Evolutionary conservation across 805 yeast species (phyloP), one percentile per base, ranked within the genome.

Genomic region (Clavispora asparagi): DNA sequence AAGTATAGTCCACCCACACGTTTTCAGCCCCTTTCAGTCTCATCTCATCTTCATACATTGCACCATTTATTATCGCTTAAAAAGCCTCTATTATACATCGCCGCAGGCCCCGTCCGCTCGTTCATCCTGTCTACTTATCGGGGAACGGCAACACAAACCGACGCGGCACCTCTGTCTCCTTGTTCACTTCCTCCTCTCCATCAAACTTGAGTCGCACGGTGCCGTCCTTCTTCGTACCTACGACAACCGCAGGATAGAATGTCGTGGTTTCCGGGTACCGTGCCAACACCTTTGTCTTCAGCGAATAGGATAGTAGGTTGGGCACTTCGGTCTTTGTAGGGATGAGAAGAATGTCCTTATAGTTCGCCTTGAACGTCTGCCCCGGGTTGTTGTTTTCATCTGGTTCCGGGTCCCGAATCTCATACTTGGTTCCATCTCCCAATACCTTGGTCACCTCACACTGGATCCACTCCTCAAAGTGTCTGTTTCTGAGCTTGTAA

Each of bases 241-340:
- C 82, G 2, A 94, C 97, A 42, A 87, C 87, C 0, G 99, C 99
- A 4, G 95, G 88, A 58, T 94, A 94, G 58, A 94, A 94, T 0
- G 98, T 91, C 0, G 99, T 94, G 0, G 99, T 94, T 56, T 94
- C 99, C 1, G 99, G 99, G 58, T 94, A 94, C 57, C 95, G 76
- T 0, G 97, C 99, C 48, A 94, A 71, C 3, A 94, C 98, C 53
- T 81, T 82, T 0, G 90, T 74, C 0, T 95, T 94, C 33, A 81
- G 70, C 0, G 95, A 85, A 53, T 86, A 87, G 39, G 76, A 73
- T 23, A 67, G 61, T 47, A 82, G 63, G 4, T 60, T 58, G 47
- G 66, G 52, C 1, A 71, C 74, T 10, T 71, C 77, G 1, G 64
- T 68, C 2, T 60, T 56, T 1, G 83, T 77, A 0, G 95, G 88